Evolutionary conservation across 768 basidiomycete species (phyloP).

Genomic region (Rhizopogon vesiculosus): DNA sequence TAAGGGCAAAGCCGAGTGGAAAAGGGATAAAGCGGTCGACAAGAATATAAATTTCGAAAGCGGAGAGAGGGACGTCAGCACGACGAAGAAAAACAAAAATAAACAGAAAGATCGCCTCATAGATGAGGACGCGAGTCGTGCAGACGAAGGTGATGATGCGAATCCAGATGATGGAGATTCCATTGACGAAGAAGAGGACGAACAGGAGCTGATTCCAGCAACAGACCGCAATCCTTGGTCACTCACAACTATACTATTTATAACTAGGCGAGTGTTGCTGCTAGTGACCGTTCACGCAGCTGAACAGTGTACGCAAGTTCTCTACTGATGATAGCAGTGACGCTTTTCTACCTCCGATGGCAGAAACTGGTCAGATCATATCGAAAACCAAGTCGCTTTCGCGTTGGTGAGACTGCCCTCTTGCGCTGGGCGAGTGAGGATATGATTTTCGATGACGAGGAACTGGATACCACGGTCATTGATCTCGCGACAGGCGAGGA

Average conservation of each 20-base stretch:
- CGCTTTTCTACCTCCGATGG: neutral
- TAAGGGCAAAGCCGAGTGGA: neutral
- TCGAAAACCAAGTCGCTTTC: neutral
- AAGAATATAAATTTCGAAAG: neutral
- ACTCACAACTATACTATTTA: neutral
- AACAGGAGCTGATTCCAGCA: neutral
- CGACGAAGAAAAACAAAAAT: neutral
- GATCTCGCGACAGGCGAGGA: neutral
- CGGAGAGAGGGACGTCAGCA: neutral
- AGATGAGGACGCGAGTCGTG: neutral
- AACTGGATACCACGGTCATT: neutral
- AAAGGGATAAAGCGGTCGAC: neutral
- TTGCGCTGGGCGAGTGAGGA: conserved; percentile 3
- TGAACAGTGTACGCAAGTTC: neutral
- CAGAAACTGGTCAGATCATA: neutral
- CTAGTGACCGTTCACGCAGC: neutral
- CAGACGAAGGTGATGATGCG: neutral
- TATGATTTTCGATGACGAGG: neutral
- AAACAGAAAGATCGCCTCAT: neutral
- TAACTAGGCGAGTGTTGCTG: neutral
- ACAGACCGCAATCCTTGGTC: neutral
- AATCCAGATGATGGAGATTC: neutral
- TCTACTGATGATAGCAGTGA: neutral
- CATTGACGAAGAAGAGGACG: neutral
- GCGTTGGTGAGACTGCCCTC: neutral